Evolutionary conservation across 1,139 yeast species (phyloP), one percentile per base, ranked within the genome.

Genomic region (Blastobotrys ciferrii): DNA sequence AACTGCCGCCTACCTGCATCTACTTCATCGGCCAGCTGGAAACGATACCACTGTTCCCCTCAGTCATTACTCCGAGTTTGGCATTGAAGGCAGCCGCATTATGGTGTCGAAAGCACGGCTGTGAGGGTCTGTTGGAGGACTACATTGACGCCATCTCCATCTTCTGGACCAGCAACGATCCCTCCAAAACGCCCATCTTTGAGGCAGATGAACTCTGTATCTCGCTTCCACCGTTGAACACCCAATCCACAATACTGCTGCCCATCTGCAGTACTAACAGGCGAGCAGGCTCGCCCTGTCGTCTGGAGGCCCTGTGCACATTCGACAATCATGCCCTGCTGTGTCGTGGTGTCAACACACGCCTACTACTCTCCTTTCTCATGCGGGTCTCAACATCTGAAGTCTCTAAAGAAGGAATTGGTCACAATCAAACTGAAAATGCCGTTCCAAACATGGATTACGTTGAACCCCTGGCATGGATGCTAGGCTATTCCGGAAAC

Each of bases 271-370:
- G 25, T 2, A 20, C 20, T 4, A 14, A 13, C 3, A 17, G 11
- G 12, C 11, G 32, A 17, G 12, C 6, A 9, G 25, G 13, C 17
- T 9, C n/a, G 3, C 12, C 35, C 2, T 14, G 23, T 4, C 47
- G 36, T n/a, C 28, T 30, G 2, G 28, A 37, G 19, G 12, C 38
- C 17, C 32, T 25, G 14, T 28, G 32, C 12, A 36, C 40, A 3
- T 19, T 36, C 9, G 40, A 36, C 9, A 17, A 35, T 2, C 41
- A 35, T 4, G 32, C 40, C 13, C 12, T 46, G 28, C 35, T 46
- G 19, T 46, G 45, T 20, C 48, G 48, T 7, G 48, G 48, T 2
- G 43, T 41, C 3, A 46, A 46, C 18, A 46, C 48, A 6, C 30
- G 37, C 2, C 30, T 41, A 11, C 15, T 30, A 3, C 18, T 46